Percentiles rank a stretch among this genome's conserved stretches.
Conservation (phyloP, 2,329 filamentous ascomycete species). For the Alternaria ventricosa region DNA sequence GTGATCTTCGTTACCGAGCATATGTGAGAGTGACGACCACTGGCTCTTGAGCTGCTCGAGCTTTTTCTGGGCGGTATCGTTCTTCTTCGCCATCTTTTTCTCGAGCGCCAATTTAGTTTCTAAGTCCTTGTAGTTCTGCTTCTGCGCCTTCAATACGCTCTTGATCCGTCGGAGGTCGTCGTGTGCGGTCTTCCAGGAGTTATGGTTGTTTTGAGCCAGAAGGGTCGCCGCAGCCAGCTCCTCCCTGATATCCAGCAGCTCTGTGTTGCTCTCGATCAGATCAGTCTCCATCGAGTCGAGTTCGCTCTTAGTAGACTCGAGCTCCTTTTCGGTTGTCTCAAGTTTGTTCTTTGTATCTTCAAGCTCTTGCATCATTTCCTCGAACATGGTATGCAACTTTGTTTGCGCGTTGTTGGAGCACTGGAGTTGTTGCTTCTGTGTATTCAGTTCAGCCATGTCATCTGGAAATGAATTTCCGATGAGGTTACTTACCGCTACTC, state of each 20-base stretch:
- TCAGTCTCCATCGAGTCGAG: no score
- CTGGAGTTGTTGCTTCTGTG: not conserved
- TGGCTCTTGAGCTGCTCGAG: not conserved
- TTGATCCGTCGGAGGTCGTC: no score
- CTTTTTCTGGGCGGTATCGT: not conserved
- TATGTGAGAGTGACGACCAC: not conserved
- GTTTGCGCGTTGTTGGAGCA: not conserved
- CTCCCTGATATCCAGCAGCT: no score
- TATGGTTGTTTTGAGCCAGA: no score
- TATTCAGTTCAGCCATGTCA: not conserved
- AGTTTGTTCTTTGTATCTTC: no score
- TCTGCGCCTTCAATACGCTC: no score
- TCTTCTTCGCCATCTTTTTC: not conserved
- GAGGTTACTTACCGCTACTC: not conserved
- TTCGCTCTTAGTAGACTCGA: no score
- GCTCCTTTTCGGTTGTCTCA: no score
- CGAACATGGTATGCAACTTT: not conserved
- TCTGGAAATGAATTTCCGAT: fast-evolving
- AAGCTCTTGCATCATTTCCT: not conserved
- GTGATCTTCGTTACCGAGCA: not conserved
- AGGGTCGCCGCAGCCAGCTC: no score
- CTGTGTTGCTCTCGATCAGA: no score
- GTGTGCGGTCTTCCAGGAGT: no score
- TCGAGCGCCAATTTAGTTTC: not conserved
- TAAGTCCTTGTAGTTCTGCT: no score